Conservation (phyloP, 768 basidiomycete genomes). For the Amanita muscaria region DNA sequence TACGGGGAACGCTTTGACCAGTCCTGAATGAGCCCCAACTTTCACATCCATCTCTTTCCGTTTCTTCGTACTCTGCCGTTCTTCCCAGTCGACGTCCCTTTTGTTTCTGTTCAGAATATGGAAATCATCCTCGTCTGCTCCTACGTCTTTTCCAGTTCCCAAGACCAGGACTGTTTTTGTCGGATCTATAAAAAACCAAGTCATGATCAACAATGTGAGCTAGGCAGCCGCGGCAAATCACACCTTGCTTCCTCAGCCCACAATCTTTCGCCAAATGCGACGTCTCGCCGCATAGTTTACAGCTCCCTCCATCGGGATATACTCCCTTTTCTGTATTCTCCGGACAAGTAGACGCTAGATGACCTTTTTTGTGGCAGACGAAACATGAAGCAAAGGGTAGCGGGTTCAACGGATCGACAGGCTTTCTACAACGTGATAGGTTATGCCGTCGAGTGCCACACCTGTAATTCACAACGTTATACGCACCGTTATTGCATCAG, state of each 20-base stretch:
- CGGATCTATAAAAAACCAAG: slow-evolving; percentile 23
- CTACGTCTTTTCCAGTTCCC: slow-evolving; percentile 45
- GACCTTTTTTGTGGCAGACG: slow-evolving; percentile 77
- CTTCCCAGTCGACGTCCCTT: slow-evolving; percentile 50
- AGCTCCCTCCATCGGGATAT: slow-evolving; percentile 86
- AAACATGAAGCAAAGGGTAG: slow-evolving; percentile 90
- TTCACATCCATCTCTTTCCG: slow-evolving; percentile 35
- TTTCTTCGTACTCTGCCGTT: slow-evolving; percentile 37
- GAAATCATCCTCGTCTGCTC: slow-evolving; percentile 95
- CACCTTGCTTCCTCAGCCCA: slow-evolving; percentile 50
- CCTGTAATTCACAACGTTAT: slow-evolving; percentile 33
- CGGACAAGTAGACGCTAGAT: slow-evolving; percentile 78
- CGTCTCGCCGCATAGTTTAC: slow-evolving; percentile 82
- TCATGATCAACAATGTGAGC: background rate
- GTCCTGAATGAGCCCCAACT: slow-evolving; percentile 34
- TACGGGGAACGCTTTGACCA: slow-evolving; percentile 28
- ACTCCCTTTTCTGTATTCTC: slow-evolving; percentile 73
- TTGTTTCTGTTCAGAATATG: slow-evolving; percentile 66
- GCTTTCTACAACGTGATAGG: slow-evolving; percentile 69
- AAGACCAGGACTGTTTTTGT: slow-evolving; percentile 28
- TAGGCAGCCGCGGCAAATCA: slow-evolving; percentile 6
- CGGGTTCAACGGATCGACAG: slow-evolving; percentile 50
- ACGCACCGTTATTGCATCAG: background rate
- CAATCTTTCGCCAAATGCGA: slow-evolving; percentile 85
- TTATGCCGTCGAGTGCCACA: slow-evolving; percentile 77